These are phyloP conservation scores for Glaciozyma antarctica DNA, from an alignment of 768 basidiomycete species.

Conservation along the genomic window DNA sequence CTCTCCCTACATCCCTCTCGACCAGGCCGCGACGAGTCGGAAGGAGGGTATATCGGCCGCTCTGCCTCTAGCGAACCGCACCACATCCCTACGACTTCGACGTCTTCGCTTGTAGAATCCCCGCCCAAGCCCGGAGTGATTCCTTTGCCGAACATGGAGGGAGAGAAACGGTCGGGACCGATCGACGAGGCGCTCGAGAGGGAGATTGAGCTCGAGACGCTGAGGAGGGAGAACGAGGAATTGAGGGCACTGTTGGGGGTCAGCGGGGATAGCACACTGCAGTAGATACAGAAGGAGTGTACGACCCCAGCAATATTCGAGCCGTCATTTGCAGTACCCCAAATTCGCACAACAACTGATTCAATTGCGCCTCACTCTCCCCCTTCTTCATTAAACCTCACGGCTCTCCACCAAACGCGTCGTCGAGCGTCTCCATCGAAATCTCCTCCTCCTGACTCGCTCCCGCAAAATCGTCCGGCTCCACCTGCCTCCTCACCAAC, in stretches of 20 bases:
- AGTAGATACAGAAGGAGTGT: slow-evolving; percentile 1
- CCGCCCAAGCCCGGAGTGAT: slow-evolving; percentile 6
- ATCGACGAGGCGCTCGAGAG: slow-evolving; percentile 81
- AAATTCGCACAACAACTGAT: background rate
- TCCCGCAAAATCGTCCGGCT: background rate
- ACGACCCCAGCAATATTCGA: background rate
- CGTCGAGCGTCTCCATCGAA: background rate
- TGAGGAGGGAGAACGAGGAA: slow-evolving; percentile 73
- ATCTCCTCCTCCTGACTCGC: background rate
- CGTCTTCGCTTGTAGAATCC: slow-evolving; percentile 19
- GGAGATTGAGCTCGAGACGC: slow-evolving; percentile 70
- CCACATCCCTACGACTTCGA: slow-evolving; percentile 28
- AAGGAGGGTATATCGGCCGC: slow-evolving; percentile 23
- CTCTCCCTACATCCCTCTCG: background rate
- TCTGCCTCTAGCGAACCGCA: slow-evolving; percentile 5
- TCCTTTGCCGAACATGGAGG: background rate
- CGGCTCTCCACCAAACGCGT: background rate
- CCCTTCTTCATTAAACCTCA: background rate
- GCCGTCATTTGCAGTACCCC: background rate
- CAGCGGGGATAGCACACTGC: background rate
- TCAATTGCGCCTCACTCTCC: background rate
- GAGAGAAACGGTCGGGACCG: slow-evolving; percentile 34
- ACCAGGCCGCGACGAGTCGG: slow-evolving; percentile 3
- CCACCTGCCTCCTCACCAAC: background rate
- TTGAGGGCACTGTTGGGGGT: slow-evolving; percentile 68